Evolutionary conservation across 257 asterid species (phyloP).

Genomic region (Perilla frutescens): DNA sequence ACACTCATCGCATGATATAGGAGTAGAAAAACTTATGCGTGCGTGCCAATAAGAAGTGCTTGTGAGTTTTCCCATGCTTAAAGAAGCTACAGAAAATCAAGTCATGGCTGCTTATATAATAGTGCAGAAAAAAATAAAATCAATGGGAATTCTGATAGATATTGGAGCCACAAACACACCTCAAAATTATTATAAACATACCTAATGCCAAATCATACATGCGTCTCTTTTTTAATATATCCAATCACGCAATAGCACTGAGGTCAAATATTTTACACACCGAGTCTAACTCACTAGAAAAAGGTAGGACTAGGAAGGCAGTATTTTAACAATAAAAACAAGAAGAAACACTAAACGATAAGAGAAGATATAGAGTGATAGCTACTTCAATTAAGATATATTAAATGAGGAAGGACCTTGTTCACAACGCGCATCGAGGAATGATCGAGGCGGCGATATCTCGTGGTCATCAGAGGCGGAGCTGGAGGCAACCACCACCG

Average conservation of each 20-base stretch:
- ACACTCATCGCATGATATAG: neutral
- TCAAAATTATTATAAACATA: neutral
- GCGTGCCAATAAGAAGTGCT: neutral
- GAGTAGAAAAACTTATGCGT: neutral
- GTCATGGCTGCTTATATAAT: neutral
- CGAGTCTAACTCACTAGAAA: slow-evolving; percentile 12
- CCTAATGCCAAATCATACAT: neutral
- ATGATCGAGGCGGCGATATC: slow-evolving; percentile 53
- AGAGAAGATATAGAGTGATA: slow-evolving; percentile 5
- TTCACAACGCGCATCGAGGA: slow-evolving; percentile 65
- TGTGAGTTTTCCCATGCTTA: neutral
- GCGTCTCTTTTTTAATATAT: neutral
- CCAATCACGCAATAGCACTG: neutral
- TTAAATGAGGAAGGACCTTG: slow-evolving; percentile 52
- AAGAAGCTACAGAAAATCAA: neutral
- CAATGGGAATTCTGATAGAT: neutral
- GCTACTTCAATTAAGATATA: slow-evolving; percentile 12
- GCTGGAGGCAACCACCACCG: slow-evolving; percentile 47
- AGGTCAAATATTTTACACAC: slow-evolving; percentile 4
- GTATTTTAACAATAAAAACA: slow-evolving; percentile 8
- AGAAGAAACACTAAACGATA: neutral
- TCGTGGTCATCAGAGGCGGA: slow-evolving; percentile 52
- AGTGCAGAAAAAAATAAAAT: neutral
- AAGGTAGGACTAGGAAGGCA: neutral
- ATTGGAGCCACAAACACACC: neutral